Base-by-base conservation (phyloP, 495 filamentous ascomycete genomes). In the Daldinia bambusicola region DNA sequence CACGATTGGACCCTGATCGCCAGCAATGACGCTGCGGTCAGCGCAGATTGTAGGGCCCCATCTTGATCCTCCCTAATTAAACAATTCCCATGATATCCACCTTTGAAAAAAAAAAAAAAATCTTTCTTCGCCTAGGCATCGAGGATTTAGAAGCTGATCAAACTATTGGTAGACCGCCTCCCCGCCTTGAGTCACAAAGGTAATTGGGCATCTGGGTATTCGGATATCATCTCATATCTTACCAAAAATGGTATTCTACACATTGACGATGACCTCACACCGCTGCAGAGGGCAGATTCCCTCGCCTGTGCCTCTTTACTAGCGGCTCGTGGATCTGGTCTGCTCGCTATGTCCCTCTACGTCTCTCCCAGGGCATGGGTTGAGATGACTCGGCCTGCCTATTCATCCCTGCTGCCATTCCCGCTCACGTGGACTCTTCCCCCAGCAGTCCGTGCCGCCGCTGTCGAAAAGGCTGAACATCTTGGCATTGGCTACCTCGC, bases 341-440 rank as follows among this genome's bases (percentile, higher is more conserved):
- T 96, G 60, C 69, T 95, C 71, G 88, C 92, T 69, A 88, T 95
- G 71, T 93, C 88, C 58, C 90, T 99, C 71, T 98, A 95, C 80
- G 89, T 94, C 75, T 95, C 93, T 41, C 90, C 89, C 69, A 86
- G 90, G 64, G 98, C 97, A 80, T 99, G 94, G 84, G 83, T 85
- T 64, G 74, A 79, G 53, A 77, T 83, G 40, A 97, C 93, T 37
- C 89, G 91, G 7, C 92, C 93, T 8, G 88, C 92, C 36, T 95
- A 91, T 81, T 89, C 88, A 61, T 77, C 81, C 4, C 86, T 97
- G 63, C 88, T 97, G 34, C 89, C 90, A 20, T 94, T 94, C 84
- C 92, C 95, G 8, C 86, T 90, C 56, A 91, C 91, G 74, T 98
- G 92, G 87, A 90, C 89, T 53, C 86, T 92, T 18, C 92, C 91